Conservation (phyloP, 371 early-diverging fungal genomes). For the Coemansia sp. region DNA sequence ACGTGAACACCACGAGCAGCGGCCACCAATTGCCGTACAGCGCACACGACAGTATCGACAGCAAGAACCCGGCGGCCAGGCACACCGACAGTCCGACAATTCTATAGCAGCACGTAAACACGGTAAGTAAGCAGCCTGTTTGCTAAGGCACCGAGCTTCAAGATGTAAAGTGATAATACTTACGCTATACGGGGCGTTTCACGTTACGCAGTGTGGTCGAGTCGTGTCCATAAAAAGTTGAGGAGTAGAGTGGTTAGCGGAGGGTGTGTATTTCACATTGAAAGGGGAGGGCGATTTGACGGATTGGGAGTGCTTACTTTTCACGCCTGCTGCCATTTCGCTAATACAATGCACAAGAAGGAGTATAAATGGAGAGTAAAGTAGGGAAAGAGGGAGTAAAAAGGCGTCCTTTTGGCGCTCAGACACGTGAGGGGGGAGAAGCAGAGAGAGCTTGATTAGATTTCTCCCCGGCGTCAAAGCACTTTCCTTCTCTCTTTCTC, state of each 20-base stretch:
- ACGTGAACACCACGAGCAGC: slow-evolving; percentile 83
- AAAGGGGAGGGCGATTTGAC: not conserved
- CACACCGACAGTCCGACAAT: slow-evolving; percentile 85
- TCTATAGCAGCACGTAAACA: slow-evolving; percentile 2
- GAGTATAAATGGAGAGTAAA: not conserved
- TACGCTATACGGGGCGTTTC: not conserved
- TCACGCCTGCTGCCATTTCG: slow-evolving; percentile 5
- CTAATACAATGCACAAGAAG: not conserved
- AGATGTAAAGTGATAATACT: not conserved
- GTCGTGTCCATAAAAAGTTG: not conserved
- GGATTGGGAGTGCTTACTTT: not conserved
- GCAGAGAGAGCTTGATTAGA: no score
- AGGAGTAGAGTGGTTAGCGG: not conserved
- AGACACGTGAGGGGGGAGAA: no score
- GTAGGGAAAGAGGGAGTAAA: not conserved
- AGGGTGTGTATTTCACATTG: not conserved
- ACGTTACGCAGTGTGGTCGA: not conserved
- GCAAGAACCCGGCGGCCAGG: slow-evolving; percentile 83
- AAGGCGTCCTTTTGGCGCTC: not conserved
- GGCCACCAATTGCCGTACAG: slow-evolving; percentile 95
- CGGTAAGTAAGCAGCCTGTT: not conserved
- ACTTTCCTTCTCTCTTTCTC: no score
- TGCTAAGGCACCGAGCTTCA: not conserved
- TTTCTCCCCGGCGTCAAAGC: no score
- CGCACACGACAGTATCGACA: slow-evolving; percentile 91